phyloP scores from a whole-genome alignment of 768 basidiomycete species.

The Daedalea quercina region DNA sequence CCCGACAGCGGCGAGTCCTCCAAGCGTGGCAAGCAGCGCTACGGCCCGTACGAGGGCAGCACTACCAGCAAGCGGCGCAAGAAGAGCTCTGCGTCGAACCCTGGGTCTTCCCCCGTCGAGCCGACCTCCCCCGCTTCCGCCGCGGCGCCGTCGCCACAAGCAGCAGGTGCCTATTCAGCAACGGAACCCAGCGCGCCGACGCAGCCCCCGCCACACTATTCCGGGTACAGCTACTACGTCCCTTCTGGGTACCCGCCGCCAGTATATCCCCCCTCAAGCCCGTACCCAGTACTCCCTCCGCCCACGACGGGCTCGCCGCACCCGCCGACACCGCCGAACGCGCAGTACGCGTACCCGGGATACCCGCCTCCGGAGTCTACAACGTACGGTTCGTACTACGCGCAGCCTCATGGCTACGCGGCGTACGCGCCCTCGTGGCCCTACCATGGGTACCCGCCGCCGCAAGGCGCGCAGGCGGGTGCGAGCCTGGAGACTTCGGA shows the following conservation, averaged over 20 bases:
- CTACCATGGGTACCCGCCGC: constrained; percentile 11
- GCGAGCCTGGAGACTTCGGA: constrained; percentile 3
- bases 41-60: constrained; percentile 24
- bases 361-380: constrained; percentile 5
- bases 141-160: constrained; percentile 7
- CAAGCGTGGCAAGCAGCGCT: constrained; percentile 25
- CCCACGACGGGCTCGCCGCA: constrained; percentile 9
- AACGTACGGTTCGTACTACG: constrained; percentile 6
- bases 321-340: background rate
- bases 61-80: constrained; percentile 18
- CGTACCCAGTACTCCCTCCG: constrained; percentile 8
- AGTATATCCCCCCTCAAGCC: constrained; percentile 5
- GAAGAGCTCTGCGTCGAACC: constrained; percentile 17
- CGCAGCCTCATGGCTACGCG: constrained; percentile 6
- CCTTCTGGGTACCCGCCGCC: constrained; percentile 7
- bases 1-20: constrained; percentile 12
- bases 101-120: constrained; percentile 12
- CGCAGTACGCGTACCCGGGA: background rate
- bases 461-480: background rate
- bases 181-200: background rate
- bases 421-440: constrained; percentile 8
- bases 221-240: constrained; percentile 15
- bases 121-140: constrained; percentile 5
- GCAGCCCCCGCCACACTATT: constrained; percentile 7
- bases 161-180: constrained; percentile 7